These are phyloP conservation scores for Carex pumila DNA, from an alignment of 176 grass and related monocot genomes.

Conservation along the genomic window DNA sequence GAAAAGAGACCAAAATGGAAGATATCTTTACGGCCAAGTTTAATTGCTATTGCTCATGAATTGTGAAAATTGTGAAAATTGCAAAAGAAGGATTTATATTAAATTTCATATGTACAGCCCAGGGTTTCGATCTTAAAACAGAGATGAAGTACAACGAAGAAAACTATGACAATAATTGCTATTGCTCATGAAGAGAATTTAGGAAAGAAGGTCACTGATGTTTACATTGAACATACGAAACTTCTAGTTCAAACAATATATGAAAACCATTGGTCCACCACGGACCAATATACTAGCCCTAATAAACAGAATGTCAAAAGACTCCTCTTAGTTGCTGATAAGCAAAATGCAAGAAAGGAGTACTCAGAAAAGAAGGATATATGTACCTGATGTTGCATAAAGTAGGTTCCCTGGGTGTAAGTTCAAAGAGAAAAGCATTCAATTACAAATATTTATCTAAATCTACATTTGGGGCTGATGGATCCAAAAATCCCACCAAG, in stretches of 20 bases:
- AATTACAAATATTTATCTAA: conserved; percentile 11
- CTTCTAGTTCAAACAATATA: not conserved
- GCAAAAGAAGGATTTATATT: not conserved
- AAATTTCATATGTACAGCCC: not conserved
- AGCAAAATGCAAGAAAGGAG: conserved; percentile 4
- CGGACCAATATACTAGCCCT: not conserved
- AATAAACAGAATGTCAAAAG: not conserved
- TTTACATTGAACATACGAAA: not conserved
- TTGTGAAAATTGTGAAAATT: not conserved
- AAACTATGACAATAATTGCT: not conserved
- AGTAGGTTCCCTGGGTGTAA: conserved; percentile 12
- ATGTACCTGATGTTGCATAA: conserved; percentile 15
- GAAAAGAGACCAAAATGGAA: conserved; percentile 3
- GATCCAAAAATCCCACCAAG: not conserved
- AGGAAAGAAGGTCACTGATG: not conserved
- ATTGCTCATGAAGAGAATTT: not conserved
- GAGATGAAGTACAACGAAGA: not conserved
- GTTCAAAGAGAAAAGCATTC: conserved; percentile 8
- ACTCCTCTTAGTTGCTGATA: not conserved
- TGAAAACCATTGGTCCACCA: not conserved
- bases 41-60: not conserved
- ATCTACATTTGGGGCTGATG: not conserved
- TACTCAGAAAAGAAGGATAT: conserved; percentile 10
- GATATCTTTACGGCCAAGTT: not conserved
- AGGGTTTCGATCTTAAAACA: not conserved